Evolutionary conservation across 2,329 filamentous ascomycete species (phyloP).

Genomic region (Aspergillus sp.): DNA sequence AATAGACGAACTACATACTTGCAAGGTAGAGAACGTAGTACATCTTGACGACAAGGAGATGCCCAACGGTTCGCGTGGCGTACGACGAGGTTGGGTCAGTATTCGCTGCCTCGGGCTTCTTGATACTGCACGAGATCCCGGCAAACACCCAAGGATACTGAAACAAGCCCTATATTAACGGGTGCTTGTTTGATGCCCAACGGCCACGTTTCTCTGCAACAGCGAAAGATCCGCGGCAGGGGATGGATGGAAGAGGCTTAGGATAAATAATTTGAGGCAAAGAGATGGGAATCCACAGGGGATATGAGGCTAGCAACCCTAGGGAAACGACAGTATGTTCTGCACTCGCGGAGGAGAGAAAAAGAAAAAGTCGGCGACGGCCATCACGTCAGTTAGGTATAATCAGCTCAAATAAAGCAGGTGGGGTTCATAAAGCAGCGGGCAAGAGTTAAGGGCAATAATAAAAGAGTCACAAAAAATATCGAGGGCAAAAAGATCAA

Average conservation of each 20-base stretch:
- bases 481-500: slow-evolving; percentile 7
- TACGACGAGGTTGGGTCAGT: slow-evolving; percentile 23
- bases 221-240: slow-evolving; percentile 9
- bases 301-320: slow-evolving; percentile 15
- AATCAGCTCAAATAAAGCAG: slow-evolving; percentile 29
- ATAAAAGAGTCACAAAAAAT: slow-evolving; percentile 12
- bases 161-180: slow-evolving; percentile 16
- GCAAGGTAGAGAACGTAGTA: slow-evolving; percentile 65
- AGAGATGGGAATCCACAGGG: slow-evolving; percentile 8
- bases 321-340: slow-evolving; percentile 13
- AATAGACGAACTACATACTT: slow-evolving; percentile 58
- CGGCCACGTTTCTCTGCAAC: slow-evolving; percentile 19
- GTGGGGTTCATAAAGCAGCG: slow-evolving; percentile 30
- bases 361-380: slow-evolving; percentile 16
- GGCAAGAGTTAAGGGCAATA: slow-evolving; percentile 13
- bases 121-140: slow-evolving; percentile 22
- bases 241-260: slow-evolving; percentile 9
- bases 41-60: slow-evolving; percentile 30
- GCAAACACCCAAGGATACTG: slow-evolving; percentile 15
- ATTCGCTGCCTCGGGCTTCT: slow-evolving; percentile 21
- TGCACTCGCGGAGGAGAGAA: slow-evolving; percentile 14
- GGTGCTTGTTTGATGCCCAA: slow-evolving; percentile 26
- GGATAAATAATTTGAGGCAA: slow-evolving; percentile 12
- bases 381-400: slow-evolving; percentile 26
- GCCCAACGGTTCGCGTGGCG: slow-evolving; percentile 22